These are phyloP conservation scores for Gyrodon lividus DNA, from an alignment of 768 basidiomycete genomes.

Conservation along the genomic window DNA sequence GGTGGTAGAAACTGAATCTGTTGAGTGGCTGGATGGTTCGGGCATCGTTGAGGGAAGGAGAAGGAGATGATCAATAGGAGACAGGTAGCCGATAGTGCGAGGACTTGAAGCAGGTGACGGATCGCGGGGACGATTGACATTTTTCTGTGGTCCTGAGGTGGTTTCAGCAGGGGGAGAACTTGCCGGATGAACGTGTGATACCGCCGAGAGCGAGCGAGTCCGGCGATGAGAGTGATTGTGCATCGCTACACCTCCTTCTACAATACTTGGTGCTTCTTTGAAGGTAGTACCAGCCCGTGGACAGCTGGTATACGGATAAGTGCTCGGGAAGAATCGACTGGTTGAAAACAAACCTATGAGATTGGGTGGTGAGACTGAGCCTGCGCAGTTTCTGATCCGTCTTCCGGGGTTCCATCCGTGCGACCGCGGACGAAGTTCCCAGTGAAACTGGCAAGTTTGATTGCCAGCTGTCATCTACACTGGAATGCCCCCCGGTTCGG, in stretches of 20 bases:
- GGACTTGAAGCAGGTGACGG: background rate
- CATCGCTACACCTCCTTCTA: background rate
- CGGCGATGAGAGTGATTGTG: background rate
- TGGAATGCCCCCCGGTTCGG: background rate
- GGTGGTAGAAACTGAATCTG: background rate
- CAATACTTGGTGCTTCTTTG: background rate
- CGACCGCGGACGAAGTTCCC: background rate
- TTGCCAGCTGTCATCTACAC: background rate
- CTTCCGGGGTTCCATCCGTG: background rate
- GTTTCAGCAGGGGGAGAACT: slow-evolving; percentile 5
- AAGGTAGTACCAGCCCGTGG: background rate
- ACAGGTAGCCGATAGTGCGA: slow-evolving; percentile 7
- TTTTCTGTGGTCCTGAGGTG: background rate
- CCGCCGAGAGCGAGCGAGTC: background rate
- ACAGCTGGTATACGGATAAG: slow-evolving; percentile 6
- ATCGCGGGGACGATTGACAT: background rate
- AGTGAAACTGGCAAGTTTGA: background rate
- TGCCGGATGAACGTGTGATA: background rate
- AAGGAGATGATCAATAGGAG: slow-evolving; percentile 15
- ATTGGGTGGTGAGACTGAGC: background rate
- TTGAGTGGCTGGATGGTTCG: slow-evolving; percentile 5
- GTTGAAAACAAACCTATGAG: slow-evolving; percentile 9
- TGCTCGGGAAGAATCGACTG: background rate
- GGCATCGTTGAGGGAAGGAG: slow-evolving; percentile 1
- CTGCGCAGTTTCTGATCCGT: slow-evolving; percentile 1